Percentiles rank a stretch among this genome's conserved stretches.
phyloP scores from a whole-genome alignment of 345 rosid species.

The Diplotaxis tenuifolia region DNA sequence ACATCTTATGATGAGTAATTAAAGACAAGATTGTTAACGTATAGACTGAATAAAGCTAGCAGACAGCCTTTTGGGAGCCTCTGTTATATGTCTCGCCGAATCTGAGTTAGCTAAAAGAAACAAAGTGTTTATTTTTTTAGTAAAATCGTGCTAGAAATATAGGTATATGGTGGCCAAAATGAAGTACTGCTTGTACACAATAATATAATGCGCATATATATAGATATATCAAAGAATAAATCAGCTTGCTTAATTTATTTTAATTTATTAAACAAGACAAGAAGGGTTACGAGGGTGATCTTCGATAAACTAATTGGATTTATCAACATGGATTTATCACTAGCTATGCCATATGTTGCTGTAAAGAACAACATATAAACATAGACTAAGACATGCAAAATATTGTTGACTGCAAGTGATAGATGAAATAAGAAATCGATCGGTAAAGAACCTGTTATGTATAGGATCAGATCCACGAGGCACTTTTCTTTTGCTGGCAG shows the following conservation, averaged over 20 bases:
- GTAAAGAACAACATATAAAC: background rate
- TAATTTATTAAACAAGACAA: background rate
- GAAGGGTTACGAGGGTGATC: background rate
- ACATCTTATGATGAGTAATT: constrained; percentile 19
- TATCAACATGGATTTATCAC: background rate
- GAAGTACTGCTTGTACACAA: background rate
- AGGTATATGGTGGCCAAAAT: constrained; percentile 13
- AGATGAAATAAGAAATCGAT: background rate
- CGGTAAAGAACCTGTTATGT: constrained; percentile 70
- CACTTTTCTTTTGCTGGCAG: constrained; percentile 76
- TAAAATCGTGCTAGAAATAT: constrained; percentile 10
- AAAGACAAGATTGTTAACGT: constrained; percentile 28
- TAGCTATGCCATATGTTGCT: constrained; percentile 5
- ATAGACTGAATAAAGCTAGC: constrained; percentile 34
- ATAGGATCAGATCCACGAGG: constrained; percentile 98
- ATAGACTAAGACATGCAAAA: background rate
- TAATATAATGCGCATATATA: background rate
- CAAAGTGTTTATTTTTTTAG: constrained; percentile 4
- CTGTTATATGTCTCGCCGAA: constrained; percentile 34
- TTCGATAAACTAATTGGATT: background rate
- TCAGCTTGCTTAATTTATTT: background rate
- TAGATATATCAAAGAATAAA: background rate
- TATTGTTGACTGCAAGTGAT: constrained; percentile 8
- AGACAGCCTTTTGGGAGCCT: constrained; percentile 39
- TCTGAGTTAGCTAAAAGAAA: constrained; percentile 29